Evolutionary conservation across 495 filamentous ascomycete species (phyloP).

Genomic region (Aspergillus mulundensis): DNA sequence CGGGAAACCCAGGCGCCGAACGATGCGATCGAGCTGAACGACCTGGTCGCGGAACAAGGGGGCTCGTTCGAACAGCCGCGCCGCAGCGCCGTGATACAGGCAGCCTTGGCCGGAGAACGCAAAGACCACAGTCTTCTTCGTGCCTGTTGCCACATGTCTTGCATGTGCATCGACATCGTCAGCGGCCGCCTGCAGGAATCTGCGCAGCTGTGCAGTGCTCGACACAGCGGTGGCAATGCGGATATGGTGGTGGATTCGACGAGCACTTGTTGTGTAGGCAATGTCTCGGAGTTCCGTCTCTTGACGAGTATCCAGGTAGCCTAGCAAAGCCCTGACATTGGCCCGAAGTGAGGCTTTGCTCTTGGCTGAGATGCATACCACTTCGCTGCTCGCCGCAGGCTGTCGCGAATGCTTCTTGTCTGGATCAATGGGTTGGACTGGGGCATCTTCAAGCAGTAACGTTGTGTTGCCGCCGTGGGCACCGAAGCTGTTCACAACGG

Average conservation of each 20-base stretch:
- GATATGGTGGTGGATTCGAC: conserved; percentile 31
- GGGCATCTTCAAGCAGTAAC: conserved; percentile 7
- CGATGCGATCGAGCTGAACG: conserved; percentile 62
- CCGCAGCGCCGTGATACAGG: conserved; percentile 56
- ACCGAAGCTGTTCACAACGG: conserved; percentile 37
- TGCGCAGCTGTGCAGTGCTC: background rate
- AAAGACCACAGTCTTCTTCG: conserved; percentile 1
- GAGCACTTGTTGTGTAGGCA: conserved; percentile 38
- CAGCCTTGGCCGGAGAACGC: conserved; percentile 40
- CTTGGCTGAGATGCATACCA: conserved; percentile 34
- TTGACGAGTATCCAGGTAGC: conserved; percentile 23
- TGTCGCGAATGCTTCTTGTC: background rate
- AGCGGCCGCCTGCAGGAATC: background rate
- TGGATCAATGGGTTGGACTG: background rate
- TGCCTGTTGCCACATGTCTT: background rate
- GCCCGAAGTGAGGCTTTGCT: conserved; percentile 27
- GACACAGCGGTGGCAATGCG: conserved; percentile 32
- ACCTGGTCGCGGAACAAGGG: conserved; percentile 64
- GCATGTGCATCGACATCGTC: background rate
- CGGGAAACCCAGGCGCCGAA: conserved; percentile 62
- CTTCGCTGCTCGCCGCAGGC: conserved; percentile 5
- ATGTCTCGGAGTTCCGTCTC: conserved; percentile 28
- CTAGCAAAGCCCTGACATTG: conserved; percentile 32
- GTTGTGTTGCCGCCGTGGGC: conserved; percentile 19
- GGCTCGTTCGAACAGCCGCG: conserved; percentile 60